A percentile compares a stretch with the other conserved stretches of the same genome.
Evolutionary conservation across 768 basidiomycete species (phyloP).

Genomic region (Atractiella rhizophila): DNA sequence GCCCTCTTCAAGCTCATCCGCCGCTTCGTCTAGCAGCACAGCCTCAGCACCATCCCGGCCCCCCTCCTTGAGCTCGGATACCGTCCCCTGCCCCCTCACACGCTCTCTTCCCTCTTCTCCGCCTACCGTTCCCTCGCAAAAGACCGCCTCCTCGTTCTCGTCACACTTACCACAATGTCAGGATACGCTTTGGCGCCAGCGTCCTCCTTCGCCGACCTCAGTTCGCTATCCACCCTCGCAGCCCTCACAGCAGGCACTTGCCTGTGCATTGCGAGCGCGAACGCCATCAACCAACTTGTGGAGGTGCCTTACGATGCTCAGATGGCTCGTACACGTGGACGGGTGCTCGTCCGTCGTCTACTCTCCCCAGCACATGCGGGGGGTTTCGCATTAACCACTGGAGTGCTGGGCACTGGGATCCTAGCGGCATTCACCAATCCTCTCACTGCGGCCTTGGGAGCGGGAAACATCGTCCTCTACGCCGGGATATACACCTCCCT

Average conservation of each 20-base stretch:
- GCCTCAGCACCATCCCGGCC: no score
- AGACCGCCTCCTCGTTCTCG: conserved; percentile 50
- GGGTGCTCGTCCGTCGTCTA: conserved; percentile 65
- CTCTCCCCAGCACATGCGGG: conserved; percentile 64
- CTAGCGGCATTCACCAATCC: conserved; percentile 66
- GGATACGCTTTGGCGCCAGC: conserved; percentile 41
- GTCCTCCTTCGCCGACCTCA: neutral
- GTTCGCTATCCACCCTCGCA: neutral
- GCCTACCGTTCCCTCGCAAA: conserved; percentile 68
- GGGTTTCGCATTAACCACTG: conserved; percentile 49
- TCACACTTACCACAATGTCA: conserved; percentile 69
- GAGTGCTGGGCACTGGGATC: conserved; percentile 48
- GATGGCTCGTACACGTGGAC: conserved; percentile 65
- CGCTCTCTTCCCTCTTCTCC: no score
- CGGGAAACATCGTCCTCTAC: conserved; percentile 64
- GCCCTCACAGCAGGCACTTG: conserved; percentile 42
- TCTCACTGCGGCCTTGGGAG: conserved; percentile 55
- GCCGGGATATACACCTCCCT: conserved; percentile 76
- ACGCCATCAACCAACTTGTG: conserved; percentile 78
- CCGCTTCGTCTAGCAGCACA: no score
- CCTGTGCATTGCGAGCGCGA: conserved; percentile 76
- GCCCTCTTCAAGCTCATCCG: no score
- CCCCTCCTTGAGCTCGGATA: no score
- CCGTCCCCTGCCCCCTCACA: no score
- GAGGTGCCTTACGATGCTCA: conserved; percentile 92